These are phyloP conservation scores for Sporothrix humicola DNA, from an alignment of 2,329 filamentous ascomycete genomes.

Conservation along the genomic window DNA sequence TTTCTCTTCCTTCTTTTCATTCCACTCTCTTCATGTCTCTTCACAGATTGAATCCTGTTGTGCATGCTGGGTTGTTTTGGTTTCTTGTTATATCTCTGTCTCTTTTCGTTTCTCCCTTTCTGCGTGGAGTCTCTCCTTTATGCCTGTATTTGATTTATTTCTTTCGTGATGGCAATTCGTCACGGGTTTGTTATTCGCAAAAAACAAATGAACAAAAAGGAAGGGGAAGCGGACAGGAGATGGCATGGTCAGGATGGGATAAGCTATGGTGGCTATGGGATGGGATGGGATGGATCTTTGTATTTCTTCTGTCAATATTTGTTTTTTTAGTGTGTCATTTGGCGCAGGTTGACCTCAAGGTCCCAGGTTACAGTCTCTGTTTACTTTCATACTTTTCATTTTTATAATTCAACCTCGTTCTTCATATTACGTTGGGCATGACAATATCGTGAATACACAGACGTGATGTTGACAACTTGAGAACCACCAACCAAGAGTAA, in stretches of 20 bases:
- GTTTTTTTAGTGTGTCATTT: background rate
- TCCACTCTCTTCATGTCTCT: background rate
- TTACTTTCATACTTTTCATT: too few relatives aligned
- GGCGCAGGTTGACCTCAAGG: background rate
- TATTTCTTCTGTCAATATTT: background rate
- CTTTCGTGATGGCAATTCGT: too few relatives aligned
- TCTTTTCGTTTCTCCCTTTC: too few relatives aligned
- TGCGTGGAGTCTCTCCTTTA: too few relatives aligned
- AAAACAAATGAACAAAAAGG: too few relatives aligned
- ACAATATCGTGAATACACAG: background rate
- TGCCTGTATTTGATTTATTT: too few relatives aligned
- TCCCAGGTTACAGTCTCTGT: too few relatives aligned
- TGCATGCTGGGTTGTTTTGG: background rate
- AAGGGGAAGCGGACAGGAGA: too few relatives aligned
- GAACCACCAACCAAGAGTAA: too few relatives aligned
- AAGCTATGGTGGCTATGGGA: background rate
- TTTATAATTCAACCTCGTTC: background rate
- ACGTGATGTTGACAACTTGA: too few relatives aligned
- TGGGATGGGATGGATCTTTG: background rate
- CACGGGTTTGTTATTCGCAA: too few relatives aligned
- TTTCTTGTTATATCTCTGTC: background rate
- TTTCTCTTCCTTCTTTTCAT: background rate
- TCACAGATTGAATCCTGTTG: background rate
- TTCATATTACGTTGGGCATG: background rate
- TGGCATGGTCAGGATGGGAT: too few relatives aligned